Percentiles rank a stretch among this genome's conserved stretches.
phyloP scores from a whole-genome alignment of 805 yeast genomes.

The Spathaspora boniae region DNA sequence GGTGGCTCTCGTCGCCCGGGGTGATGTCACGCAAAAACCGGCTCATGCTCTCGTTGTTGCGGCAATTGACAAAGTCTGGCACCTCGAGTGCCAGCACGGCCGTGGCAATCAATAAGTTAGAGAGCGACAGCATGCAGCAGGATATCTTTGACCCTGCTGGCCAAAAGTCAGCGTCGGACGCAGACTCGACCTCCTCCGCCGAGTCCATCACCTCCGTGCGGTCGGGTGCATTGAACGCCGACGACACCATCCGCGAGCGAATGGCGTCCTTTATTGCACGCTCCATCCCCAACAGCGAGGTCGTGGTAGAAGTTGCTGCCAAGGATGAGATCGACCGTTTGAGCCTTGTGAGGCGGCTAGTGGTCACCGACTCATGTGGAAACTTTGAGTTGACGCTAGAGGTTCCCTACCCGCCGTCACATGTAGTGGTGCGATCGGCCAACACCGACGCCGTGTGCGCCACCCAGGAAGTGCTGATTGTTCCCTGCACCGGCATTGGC shows the following conservation, averaged over 20 bases:
- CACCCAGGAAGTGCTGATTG: constrained; percentile 42
- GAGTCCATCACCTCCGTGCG: constrained; percentile 17
- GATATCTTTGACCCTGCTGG: constrained; percentile 20
- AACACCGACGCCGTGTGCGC: constrained; percentile 46
- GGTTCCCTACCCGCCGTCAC: constrained; percentile 60
- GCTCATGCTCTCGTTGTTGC: constrained; percentile 63
- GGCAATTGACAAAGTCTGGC: constrained; percentile 54
- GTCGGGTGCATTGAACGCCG: constrained; percentile 20
- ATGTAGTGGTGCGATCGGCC: constrained; percentile 48
- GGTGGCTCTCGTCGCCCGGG: constrained; percentile 72
- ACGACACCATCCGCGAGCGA: constrained; percentile 57
- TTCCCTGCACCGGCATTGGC: constrained; percentile 53
- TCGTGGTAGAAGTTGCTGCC: constrained; percentile 56
- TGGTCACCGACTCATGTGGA: constrained; percentile 64
- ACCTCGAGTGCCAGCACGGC: constrained; percentile 9
- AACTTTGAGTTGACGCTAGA: constrained; percentile 52
- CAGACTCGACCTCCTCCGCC: constrained; percentile 10
- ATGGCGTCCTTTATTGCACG: constrained; percentile 68
- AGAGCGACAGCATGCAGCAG: constrained; percentile 23
- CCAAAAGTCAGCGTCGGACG: too few species aligned
- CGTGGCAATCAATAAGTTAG: constrained; percentile 23
- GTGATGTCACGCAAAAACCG: constrained; percentile 66
- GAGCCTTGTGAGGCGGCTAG: constrained; percentile 23
- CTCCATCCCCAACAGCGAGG: constrained; percentile 54
- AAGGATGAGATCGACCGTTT: constrained; percentile 26